phyloP scores from a whole-genome alignment of 1,139 yeast species.

The Taiozyma sp. region DNA sequence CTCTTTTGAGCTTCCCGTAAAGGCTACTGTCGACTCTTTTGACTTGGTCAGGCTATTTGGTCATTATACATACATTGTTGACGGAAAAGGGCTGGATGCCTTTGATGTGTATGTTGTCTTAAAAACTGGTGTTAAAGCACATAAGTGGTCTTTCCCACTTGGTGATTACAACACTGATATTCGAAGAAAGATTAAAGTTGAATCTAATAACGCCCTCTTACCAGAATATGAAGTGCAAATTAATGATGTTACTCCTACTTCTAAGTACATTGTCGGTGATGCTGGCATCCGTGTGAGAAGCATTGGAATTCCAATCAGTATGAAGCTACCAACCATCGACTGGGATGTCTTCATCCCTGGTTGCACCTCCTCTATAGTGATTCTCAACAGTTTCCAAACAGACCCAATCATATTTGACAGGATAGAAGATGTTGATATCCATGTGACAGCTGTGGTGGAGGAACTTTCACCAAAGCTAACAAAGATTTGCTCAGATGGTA shows the following conservation, averaged over 20 bases:
- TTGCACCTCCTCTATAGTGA: constrained; percentile 8
- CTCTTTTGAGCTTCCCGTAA: neutral
- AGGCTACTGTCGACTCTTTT: neutral
- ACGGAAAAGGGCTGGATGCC: neutral
- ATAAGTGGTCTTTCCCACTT: neutral
- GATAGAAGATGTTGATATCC: neutral
- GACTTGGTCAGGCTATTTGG: neutral
- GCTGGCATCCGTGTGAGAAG: neutral
- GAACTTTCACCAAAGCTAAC: constrained; percentile 4
- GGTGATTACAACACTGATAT: neutral
- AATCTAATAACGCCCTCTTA: neutral
- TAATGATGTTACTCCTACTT: neutral
- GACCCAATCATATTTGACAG: neutral
- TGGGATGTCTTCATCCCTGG: constrained; percentile 18
- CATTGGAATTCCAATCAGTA: neutral
- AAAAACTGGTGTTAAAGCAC: neutral
- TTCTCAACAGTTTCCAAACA: constrained; percentile 4
- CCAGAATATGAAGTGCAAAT: neutral
- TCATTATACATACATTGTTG: neutral
- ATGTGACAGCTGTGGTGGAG: constrained; percentile 1
- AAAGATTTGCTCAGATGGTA: constrained; percentile 14
- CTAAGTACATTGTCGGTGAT: neutral
- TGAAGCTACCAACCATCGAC: constrained; percentile 7
- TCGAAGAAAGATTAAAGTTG: neutral
- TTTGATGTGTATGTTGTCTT: neutral